Percentiles rank a stretch among this genome's conserved stretches.
Evolutionary conservation across 2,329 filamentous ascomycete genomes (phyloP).

Genomic region (Monosporascus sp.): DNA sequence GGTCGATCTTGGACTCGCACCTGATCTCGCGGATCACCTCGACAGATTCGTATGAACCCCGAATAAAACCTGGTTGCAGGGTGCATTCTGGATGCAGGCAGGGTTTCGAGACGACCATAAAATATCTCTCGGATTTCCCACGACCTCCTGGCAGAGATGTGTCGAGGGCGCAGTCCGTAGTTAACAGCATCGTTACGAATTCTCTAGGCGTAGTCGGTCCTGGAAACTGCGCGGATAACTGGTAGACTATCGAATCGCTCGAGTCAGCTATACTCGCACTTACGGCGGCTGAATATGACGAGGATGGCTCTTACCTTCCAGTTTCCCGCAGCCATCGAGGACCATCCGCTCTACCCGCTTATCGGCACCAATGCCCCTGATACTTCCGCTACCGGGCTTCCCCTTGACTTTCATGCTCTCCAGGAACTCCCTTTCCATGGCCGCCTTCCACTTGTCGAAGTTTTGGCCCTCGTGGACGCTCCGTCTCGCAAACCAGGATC

Average conservation of each 20-base stretch:
- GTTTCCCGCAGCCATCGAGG: conserved; percentile 52
- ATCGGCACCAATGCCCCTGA: conserved; percentile 83
- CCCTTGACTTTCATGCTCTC: conserved; percentile 69
- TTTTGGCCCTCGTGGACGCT: conserved; percentile 75
- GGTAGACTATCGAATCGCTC: conserved; percentile 56
- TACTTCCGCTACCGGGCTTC: conserved; percentile 64
- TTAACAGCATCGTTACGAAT: conserved; percentile 75
- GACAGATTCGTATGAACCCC: conserved; percentile 84
- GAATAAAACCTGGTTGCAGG: conserved; percentile 65
- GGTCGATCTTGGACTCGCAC: conserved; percentile 31
- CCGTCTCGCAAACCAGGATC: conserved; percentile 82
- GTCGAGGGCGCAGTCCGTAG: conserved; percentile 50
- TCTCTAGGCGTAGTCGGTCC: conserved; percentile 83
- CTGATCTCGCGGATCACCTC: conserved; percentile 85
- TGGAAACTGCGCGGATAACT: conserved; percentile 84
- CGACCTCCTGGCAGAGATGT: conserved; percentile 14
- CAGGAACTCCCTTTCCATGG: conserved; percentile 72
- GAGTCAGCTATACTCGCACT: conserved; percentile 5
- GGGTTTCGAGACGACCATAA: conserved; percentile 83
- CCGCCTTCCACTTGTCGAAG: conserved; percentile 72
- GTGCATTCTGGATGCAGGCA: conserved; percentile 71
- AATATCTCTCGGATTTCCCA: conserved; percentile 55
- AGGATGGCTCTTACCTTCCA: conserved; percentile 49
- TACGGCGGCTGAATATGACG: background rate
- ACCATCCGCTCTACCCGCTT: conserved; percentile 60